Evolutionary conservation across 169 alveolate genomes (phyloP), one percentile per base, ranked within the genome.

Genomic region (Cryptosporidium andersoni): DNA sequence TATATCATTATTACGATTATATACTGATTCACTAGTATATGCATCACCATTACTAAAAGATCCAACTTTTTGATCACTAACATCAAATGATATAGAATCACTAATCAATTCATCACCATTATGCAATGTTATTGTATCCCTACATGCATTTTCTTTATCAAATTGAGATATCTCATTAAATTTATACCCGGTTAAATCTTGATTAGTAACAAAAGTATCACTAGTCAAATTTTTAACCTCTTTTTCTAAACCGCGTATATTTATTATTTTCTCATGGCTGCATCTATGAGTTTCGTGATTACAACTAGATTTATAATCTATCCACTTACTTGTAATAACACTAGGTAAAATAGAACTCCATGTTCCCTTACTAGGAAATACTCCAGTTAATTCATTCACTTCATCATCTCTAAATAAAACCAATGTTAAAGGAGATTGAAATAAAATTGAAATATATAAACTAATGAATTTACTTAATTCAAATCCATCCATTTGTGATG

Each of bases 281-380:
- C 85, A 74, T 25, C 8, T 74, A 47, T 74, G 85, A 2, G n/a
- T 53, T 12, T 74, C 55, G 48, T 74, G 85, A 4, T 25, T 43
- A 49, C 85, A 74, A 14, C 64, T 60, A 16, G 85, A 34, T 74
- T 60, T 74, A 60, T 74, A 74, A 36, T 74, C 85, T 16, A 45
- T 40, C 85, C 85, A 74, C 16, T 47, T 49, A 74, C 47, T 58
- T 60, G 85, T 53, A 4, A 74, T 40, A 58, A 9, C 60, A 34
- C 45, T 74, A n/a, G 85, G 85, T 37, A 74, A 58, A 47, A 34
- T 58, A 11, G 66, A 56, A 37, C 48, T 48, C 85, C 85, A 74
- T 6, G 85, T 74, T 45, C 85, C 85, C 55, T 48, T 74, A 42
- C 68, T 40, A 16, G 85, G 85, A 60, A 74, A 74, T 4, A 68